phyloP scores from a whole-genome alignment of 139 green algal genomes.

The Axilococcus clingmanii region DNA sequence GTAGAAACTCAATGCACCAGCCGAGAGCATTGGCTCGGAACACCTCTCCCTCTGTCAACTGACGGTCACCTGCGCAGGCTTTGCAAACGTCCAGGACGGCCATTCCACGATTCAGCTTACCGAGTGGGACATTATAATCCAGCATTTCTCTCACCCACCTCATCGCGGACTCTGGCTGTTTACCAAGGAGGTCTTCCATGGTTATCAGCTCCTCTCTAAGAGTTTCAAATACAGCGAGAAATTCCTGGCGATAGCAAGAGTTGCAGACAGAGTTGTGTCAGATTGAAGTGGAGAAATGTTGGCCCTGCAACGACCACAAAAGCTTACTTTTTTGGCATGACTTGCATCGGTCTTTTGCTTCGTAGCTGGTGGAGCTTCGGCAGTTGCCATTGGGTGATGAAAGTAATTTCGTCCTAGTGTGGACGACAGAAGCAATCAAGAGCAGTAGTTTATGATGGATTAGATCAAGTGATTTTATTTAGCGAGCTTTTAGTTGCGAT shows the following conservation, averaged over 20 bases:
- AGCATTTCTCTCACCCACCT: conserved; percentile 75
- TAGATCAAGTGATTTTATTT: too few species aligned
- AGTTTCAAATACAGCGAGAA: conserved; percentile 53
- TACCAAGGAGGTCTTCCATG: conserved; percentile 37
- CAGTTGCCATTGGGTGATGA: too few species aligned
- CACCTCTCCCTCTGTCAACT: conserved; percentile 50
- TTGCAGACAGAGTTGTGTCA: conserved; percentile 17
- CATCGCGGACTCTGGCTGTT: conserved; percentile 40
- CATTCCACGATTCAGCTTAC: conserved; percentile 97
- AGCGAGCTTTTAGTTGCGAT: too few species aligned
- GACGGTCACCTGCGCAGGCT: conserved; percentile 2
- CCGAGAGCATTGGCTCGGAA: conserved; percentile 74
- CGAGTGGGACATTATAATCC: conserved; percentile 89
- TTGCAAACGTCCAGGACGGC: conserved; percentile 79
- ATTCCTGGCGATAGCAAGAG: conserved; percentile 41
- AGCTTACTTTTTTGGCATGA: conserved; percentile 26
- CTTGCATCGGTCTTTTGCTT: conserved; percentile 16
- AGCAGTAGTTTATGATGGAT: too few species aligned
- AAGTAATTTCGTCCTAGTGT: too few species aligned
- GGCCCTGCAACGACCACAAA: background rate
- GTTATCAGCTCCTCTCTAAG: conserved; percentile 62
- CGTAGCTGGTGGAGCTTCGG: conserved; percentile 6
- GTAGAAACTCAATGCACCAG: conserved; percentile 98
- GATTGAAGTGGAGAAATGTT: too few species aligned
- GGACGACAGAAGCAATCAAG: too few species aligned